These are phyloP conservation scores for Massarina eburnea DNA, from an alignment of 2,329 filamentous ascomycete species.

Conservation along the genomic window DNA sequence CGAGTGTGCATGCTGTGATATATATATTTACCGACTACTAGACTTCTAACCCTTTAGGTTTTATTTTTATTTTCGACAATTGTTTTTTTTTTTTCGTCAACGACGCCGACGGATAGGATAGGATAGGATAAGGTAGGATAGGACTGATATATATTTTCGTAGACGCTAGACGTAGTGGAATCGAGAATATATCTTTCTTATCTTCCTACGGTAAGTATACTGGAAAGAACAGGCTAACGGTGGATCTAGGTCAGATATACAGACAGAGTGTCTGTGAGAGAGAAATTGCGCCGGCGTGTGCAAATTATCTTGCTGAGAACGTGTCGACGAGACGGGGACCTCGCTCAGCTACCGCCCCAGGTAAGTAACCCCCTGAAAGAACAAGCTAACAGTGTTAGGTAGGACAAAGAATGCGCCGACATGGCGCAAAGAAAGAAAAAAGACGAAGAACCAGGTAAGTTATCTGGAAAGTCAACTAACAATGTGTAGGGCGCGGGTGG, in stretches of 20 bases:
- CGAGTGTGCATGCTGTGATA: not conserved
- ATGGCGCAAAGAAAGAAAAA: not conserved
- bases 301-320: no score
- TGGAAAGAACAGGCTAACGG: no score
- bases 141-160: not conserved
- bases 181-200: no score
- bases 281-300: no score
- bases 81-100: conserved; percentile 4
- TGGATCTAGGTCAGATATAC: no score
- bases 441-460: not conserved
- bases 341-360: not conserved
- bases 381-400: not conserved
- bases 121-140: no score
- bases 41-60: no score
- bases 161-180: not conserved
- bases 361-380: not conserved
- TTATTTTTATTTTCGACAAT: no score
- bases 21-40: no score
- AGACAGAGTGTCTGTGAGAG: no score
- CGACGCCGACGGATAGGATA: conserved; percentile 2
- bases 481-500: not conserved
- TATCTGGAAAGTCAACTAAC: not conserved
- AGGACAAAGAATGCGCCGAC: not conserved
- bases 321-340: not conserved
- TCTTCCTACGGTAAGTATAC: no score